Conservation (phyloP, 208 protist species). For the Sergeia podlipaevii region DNA sequence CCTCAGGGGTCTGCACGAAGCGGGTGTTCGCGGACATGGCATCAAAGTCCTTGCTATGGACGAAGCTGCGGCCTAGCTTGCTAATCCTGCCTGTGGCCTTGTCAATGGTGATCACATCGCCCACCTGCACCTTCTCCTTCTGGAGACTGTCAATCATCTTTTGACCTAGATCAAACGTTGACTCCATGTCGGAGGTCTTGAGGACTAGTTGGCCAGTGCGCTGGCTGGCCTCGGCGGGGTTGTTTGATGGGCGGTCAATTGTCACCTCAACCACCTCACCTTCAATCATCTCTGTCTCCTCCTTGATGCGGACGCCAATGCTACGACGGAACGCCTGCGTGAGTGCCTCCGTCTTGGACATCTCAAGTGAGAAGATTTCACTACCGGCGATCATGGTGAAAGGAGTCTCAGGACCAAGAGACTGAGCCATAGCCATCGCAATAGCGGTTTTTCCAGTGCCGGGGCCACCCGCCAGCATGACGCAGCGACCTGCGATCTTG, state of each 20-base stretch:
- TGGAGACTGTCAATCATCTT: conserved; percentile 99
- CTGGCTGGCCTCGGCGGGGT: conserved; percentile 80
- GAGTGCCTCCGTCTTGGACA: conserved; percentile 99
- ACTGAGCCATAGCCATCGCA: conserved; percentile 98
- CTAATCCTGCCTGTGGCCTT: conserved; percentile 98
- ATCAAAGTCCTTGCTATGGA: conserved; percentile 96
- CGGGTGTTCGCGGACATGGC: conserved; percentile 91
- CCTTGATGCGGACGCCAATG: conserved; percentile 99
- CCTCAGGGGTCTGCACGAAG: conserved; percentile 98
- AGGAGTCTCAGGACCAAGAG: conserved; percentile 97
- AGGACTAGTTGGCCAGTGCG: conserved; percentile 99
- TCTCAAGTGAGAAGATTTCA: conserved; percentile 99
- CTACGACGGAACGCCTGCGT: conserved; percentile 99
- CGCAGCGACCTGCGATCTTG: conserved; percentile 99
- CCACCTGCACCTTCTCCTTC: conserved; percentile 98
- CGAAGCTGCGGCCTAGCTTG: conserved; percentile 98
- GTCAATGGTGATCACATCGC: conserved; percentile 99
- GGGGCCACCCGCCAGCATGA: conserved; percentile 99
- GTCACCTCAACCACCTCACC: conserved; percentile 99
- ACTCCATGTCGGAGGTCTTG: conserved; percentile 99
- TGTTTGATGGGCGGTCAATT: conserved; percentile 96
- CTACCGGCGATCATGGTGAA: conserved; percentile 99
- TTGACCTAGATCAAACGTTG: conserved; percentile 99
- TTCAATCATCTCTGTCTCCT: conserved; percentile 99
- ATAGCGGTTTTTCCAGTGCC: conserved; percentile 99